Evolutionary conservation across 1,139 yeast genomes (phyloP).

Genomic region (Wickerhamiella infanticola): DNA sequence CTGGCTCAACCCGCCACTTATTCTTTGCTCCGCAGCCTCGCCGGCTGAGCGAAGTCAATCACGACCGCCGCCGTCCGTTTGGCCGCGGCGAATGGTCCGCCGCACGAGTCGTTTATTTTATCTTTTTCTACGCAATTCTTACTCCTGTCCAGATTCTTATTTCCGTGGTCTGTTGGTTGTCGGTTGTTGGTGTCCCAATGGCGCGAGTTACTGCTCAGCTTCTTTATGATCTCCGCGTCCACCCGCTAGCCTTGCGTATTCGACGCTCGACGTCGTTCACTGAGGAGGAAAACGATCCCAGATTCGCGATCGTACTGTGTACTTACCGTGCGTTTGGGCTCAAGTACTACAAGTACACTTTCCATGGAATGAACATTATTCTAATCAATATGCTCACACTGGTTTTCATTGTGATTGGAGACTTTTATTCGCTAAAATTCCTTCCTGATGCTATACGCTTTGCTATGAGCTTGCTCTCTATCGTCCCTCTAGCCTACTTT

Average conservation of each 20-base stretch:
- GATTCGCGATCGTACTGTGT: conserved; percentile 40
- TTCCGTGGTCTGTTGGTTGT: conserved; percentile 56
- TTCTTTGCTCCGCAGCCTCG: conserved; percentile 45
- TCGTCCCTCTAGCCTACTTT: conserved; percentile 87
- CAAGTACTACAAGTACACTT: conserved; percentile 88
- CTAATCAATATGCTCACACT: conserved; percentile 70
- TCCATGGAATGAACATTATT: conserved; percentile 89
- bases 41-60: conserved; percentile 6
- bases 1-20: conserved; percentile 35
- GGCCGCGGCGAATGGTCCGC: conserved; percentile 90
- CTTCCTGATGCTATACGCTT: conserved; percentile 34
- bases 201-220: conserved; percentile 56
- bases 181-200: conserved; percentile 89
- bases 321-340: conserved; percentile 85
- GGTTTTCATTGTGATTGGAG: conserved; percentile 71
- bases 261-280: conserved; percentile 32
- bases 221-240: conserved; percentile 68
- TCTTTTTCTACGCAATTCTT: conserved; percentile 50
- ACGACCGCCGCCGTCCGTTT: conserved; percentile 38
- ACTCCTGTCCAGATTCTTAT: conserved; percentile 51
- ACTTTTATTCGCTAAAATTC: conserved; percentile 46
- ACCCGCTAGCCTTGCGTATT: conserved; percentile 72
- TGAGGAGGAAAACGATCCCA: conserved; percentile 20
- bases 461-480: conserved; percentile 61
- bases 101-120: conserved; percentile 68